Conservation (phyloP, 805 yeast species). For the Maudiozyma saulgeensis region DNA sequence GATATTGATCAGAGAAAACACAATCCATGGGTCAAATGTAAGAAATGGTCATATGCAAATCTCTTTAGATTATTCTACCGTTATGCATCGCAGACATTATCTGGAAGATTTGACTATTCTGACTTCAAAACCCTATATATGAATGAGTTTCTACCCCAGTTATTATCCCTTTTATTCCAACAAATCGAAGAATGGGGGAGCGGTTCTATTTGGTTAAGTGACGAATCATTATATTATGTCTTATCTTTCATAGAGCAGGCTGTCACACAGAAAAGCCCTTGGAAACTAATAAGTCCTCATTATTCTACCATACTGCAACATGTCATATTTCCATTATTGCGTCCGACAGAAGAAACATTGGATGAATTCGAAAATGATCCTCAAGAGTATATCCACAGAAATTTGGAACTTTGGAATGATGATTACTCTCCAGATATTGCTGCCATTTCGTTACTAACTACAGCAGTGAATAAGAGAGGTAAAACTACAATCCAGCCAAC, state of each 20-base stretch:
- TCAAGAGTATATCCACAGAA: constrained; percentile 71
- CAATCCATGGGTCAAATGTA: constrained; percentile 63
- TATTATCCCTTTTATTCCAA: constrained; percentile 52
- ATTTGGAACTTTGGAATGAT: constrained; percentile 58
- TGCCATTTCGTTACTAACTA: constrained; percentile 61
- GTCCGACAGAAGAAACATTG: constrained; percentile 57
- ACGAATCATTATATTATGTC: constrained; percentile 53
- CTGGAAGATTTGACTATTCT: constrained; percentile 45
- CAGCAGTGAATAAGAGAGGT: constrained; percentile 61
- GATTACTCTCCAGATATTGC: constrained; percentile 64
- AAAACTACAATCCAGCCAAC: constrained; percentile 51
- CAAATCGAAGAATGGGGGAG: constrained; percentile 70
- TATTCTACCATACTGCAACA: constrained; percentile 55
- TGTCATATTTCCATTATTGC: constrained; percentile 65
- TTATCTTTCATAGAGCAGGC: constrained; percentile 55
- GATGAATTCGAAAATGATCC: constrained; percentile 82
- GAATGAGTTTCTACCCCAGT: constrained; percentile 59
- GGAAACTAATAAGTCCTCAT: constrained; percentile 60
- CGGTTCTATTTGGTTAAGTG: constrained; percentile 58
- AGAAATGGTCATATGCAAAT: constrained; percentile 85
- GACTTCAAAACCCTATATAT: constrained; percentile 49
- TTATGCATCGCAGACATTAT: constrained; percentile 46
- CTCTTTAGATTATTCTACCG: constrained; percentile 60
- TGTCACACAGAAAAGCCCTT: constrained; percentile 48
- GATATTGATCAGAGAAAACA: constrained; percentile 46